phyloP scores from a whole-genome alignment of 2,329 filamentous ascomycete species.

The Fonsecaea multimorphosa region DNA sequence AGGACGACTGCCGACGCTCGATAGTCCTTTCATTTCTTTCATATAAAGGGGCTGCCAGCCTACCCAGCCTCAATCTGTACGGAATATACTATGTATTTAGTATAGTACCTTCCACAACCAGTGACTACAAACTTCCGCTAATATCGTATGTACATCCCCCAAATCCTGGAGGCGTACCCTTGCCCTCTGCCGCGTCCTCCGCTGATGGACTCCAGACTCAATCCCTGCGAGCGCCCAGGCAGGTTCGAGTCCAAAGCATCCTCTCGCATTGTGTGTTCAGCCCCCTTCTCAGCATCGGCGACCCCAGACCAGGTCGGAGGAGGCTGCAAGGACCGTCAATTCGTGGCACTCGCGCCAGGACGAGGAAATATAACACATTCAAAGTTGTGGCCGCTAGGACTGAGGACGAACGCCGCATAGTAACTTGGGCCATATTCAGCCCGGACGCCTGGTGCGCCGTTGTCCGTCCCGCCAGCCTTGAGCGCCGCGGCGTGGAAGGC shows the following conservation, averaged over 20 bases:
- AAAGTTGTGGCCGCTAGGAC: slow-evolving; percentile 61
- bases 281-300: not conserved
- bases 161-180: slow-evolving; percentile 6
- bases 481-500: slow-evolving; percentile 54
- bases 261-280: not conserved
- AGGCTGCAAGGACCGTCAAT: slow-evolving; percentile 13
- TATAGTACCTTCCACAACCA: no score
- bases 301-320: not conserved
- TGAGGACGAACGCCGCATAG: slow-evolving; percentile 59
- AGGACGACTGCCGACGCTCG: not conserved
- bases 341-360: not conserved
- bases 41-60: no score
- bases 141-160: slow-evolving; percentile 22
- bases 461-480: slow-evolving; percentile 54
- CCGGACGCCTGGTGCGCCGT: slow-evolving; percentile 57
- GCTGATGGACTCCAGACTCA: slow-evolving; percentile 13
- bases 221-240: not conserved
- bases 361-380: slow-evolving; percentile 50
- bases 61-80: no score
- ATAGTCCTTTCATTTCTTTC: not conserved
- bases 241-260: not conserved
- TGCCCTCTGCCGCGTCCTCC: not conserved
- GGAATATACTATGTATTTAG: no score
- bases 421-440: slow-evolving; percentile 55
- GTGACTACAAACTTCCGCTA: not conserved